These are phyloP conservation scores for Dovyalis caffra DNA, from an alignment of 345 rosid species.

Conservation along the genomic window DNA sequence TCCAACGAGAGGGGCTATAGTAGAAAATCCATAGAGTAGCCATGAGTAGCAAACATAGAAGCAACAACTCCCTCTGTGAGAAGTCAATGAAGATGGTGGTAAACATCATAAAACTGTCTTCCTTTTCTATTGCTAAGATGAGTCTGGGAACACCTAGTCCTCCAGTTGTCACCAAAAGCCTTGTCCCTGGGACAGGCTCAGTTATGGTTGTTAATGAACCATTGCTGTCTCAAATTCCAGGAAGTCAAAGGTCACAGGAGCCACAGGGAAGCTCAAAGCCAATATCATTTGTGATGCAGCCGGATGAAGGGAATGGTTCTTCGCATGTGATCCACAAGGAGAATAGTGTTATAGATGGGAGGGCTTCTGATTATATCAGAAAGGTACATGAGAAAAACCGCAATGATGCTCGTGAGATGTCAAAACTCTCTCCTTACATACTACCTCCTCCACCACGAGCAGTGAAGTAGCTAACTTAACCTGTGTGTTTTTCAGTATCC, in stretches of 20 bases:
- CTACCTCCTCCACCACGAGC: slow-evolving; percentile 37
- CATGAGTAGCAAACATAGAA: slow-evolving; percentile 36
- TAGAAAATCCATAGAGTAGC: slow-evolving; percentile 1
- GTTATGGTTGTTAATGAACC: slow-evolving; percentile 12
- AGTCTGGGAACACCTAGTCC: slow-evolving; percentile 38
- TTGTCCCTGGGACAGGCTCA: slow-evolving; percentile 5
- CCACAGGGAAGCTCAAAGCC: slow-evolving; percentile 25
- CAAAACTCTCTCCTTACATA: slow-evolving; percentile 14
- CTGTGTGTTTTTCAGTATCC: not conserved
- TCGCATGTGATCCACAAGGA: slow-evolving; percentile 10
- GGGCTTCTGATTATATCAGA: slow-evolving; percentile 39
- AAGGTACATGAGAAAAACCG: slow-evolving; percentile 50
- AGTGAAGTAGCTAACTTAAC: slow-evolving; percentile 15
- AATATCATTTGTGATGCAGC: slow-evolving; percentile 38
- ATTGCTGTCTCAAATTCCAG: slow-evolving; percentile 14
- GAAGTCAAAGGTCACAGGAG: slow-evolving; percentile 29
- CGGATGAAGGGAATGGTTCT: slow-evolving; percentile 25
- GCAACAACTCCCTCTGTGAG: slow-evolving; percentile 40
- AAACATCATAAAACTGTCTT: slow-evolving; percentile 43
- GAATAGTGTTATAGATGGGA: slow-evolving; percentile 24
- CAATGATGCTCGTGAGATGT: slow-evolving; percentile 6
- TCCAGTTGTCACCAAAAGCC: slow-evolving; percentile 22
- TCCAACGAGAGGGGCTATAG: not conserved
- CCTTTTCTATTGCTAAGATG: slow-evolving; percentile 49
- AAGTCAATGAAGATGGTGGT: slow-evolving; percentile 48